These are phyloP conservation scores for Microglena sp. DNA, from an alignment of 139 green algal genomes.

Conservation along the genomic window DNA sequence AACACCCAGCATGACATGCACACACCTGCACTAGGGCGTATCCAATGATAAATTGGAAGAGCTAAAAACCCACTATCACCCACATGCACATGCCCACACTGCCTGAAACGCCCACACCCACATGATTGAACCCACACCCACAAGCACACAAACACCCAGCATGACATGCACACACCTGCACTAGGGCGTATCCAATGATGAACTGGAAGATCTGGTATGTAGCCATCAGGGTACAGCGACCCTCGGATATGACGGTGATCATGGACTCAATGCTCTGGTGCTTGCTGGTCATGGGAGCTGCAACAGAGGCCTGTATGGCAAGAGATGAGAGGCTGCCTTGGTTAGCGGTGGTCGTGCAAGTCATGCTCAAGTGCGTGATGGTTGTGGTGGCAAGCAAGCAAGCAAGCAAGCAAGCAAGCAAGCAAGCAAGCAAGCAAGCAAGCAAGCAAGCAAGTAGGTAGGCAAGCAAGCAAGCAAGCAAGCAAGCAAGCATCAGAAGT, in stretches of 20 bases:
- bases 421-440: background rate
- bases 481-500: no score
- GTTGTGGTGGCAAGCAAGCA: background rate
- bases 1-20: background rate
- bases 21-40: constrained; percentile 30
- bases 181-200: constrained; percentile 59
- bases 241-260: constrained; percentile 56
- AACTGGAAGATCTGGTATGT: constrained; percentile 69
- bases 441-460: no score
- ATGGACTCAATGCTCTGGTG: constrained; percentile 50
- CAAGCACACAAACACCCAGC: background rate
- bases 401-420: background rate
- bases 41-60: no score
- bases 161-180: constrained; percentile 15
- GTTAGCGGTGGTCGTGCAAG: no score
- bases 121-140: background rate
- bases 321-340: background rate
- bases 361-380: background rate
- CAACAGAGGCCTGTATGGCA: constrained; percentile 17
- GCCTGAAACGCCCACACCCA: background rate
- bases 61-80: constrained; percentile 17
- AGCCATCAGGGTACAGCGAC: constrained; percentile 49
- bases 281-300: constrained; percentile 46
- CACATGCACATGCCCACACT: background rate
- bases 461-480: no score